Evolutionary conservation across 2,329 filamentous ascomycete species (phyloP).

Genomic region (Aureobasidium sp.): DNA sequence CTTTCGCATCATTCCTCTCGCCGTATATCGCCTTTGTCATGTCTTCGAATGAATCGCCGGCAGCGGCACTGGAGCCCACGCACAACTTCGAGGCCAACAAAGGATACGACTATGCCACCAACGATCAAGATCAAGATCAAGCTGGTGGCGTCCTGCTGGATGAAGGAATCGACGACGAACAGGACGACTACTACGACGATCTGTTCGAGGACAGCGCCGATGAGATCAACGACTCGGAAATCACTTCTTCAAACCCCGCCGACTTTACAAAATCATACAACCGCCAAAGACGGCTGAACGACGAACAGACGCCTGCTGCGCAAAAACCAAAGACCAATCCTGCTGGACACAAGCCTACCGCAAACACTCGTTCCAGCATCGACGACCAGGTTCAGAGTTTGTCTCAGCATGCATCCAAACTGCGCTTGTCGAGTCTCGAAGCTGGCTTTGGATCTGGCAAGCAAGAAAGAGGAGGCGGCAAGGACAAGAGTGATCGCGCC

Average conservation of each 20-base stretch:
- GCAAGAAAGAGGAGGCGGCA: constrained; percentile 49
- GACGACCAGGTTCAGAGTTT: constrained; percentile 86
- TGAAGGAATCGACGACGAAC: constrained; percentile 34
- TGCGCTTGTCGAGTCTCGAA: constrained; percentile 63
- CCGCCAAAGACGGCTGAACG: constrained; percentile 65
- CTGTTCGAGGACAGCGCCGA: constrained; percentile 47
- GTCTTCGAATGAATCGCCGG: constrained; percentile 16
- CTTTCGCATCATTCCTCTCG: not conserved
- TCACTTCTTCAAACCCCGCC: constrained; percentile 49
- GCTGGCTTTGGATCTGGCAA: constrained; percentile 44
- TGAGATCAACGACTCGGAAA: constrained; percentile 55
- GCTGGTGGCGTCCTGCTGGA: not conserved
- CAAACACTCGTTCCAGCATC: constrained; percentile 71
- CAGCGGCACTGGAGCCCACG: constrained; percentile 23
- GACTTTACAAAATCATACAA: constrained; percentile 87
- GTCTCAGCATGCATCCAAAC: constrained; percentile 76
- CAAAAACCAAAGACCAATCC: constrained; percentile 65
- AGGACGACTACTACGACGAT: constrained; percentile 58
- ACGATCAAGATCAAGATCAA: constrained; percentile 23
- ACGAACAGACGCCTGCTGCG: constrained; percentile 41
- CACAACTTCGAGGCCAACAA: constrained; percentile 28
- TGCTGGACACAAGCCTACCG: constrained; percentile 56
- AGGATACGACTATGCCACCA: constrained; percentile 24
- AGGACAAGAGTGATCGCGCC: constrained; percentile 87
- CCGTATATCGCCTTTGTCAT: not conserved